A percentile compares a stretch with the other conserved stretches of the same genome.
phyloP scores from a whole-genome alignment of 202 grass and related monocot species.

The Sporobolus alterniflorus region DNA sequence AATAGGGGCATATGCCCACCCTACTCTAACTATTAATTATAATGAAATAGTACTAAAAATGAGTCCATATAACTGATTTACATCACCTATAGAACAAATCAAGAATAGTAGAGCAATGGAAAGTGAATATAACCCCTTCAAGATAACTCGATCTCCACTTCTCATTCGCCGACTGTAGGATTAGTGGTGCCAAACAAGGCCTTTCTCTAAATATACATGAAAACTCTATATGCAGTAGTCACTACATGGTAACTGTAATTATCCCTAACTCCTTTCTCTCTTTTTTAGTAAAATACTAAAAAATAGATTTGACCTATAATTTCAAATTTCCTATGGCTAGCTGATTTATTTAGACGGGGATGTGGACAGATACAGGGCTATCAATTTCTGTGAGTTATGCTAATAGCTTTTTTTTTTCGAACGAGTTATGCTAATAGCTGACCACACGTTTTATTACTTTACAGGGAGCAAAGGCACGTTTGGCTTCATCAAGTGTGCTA shows the following conservation, averaged over 20 bases:
- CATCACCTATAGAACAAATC: not conserved
- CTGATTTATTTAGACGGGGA: not conserved
- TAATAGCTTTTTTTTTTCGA: too few relatives aligned
- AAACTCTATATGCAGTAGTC: not conserved
- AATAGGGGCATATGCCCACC: too few relatives aligned
- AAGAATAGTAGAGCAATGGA: not conserved
- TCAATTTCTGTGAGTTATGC: not conserved
- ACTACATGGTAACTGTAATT: not conserved
- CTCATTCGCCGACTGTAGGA: not conserved
- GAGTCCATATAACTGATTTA: not conserved
- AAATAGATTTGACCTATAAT: not conserved
- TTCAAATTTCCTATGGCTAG: not conserved
- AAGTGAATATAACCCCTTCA: not conserved
- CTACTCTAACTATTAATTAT: too few relatives aligned
- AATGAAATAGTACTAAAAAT: not conserved
- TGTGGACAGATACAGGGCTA: not conserved
- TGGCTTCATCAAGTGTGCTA: slow-evolving; percentile 17
- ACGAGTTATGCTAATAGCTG: too few relatives aligned
- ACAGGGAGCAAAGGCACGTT: slow-evolving; percentile 25
- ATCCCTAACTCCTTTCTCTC: not conserved
- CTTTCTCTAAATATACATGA: not conserved
- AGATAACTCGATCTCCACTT: not conserved
- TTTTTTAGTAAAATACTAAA: not conserved
- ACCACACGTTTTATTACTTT: slow-evolving; percentile 16
- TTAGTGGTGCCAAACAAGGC: not conserved